A percentile compares a stretch with the other conserved stretches of the same genome.
Evolutionary conservation across 257 asterid species (phyloP).

Genomic region (Solanum clarkiae): DNA sequence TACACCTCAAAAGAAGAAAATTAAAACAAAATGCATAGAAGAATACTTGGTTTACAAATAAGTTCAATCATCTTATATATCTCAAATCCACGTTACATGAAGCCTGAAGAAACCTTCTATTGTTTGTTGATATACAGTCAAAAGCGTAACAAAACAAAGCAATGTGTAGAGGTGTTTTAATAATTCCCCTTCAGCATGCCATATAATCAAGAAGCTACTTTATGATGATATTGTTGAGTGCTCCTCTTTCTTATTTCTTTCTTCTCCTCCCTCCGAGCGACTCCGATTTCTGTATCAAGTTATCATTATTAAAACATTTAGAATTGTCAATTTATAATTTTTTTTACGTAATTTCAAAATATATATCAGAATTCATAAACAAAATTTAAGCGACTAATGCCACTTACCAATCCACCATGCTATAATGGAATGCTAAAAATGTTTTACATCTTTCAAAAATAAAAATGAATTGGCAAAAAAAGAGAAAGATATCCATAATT

Average conservation of each 20-base stretch:
- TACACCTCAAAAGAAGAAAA: background rate
- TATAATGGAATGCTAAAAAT: background rate
- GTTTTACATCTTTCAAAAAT: background rate
- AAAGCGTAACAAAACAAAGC: background rate
- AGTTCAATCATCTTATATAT: background rate
- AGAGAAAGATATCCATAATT: background rate
- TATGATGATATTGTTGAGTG: background rate
- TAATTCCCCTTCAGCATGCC: background rate
- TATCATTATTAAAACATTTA: background rate
- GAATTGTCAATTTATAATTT: background rate
- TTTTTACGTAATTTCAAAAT: background rate
- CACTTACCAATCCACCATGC: background rate
- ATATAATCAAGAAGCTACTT: background rate
- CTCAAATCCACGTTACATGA: background rate
- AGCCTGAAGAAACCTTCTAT: background rate
- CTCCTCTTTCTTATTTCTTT: slow-evolving; percentile 16
- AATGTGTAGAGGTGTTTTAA: background rate
- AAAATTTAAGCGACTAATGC: too few species aligned
- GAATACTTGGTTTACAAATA: background rate
- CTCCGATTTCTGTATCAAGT: background rate
- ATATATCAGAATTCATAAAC: background rate
- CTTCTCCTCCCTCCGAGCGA: background rate
- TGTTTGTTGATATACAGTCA: background rate
- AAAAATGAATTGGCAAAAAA: background rate
- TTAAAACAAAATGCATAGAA: background rate